Evolutionary conservation across 2,329 filamentous ascomycete species (phyloP).

Genomic region (Fonsecaea multimorphosa): DNA sequence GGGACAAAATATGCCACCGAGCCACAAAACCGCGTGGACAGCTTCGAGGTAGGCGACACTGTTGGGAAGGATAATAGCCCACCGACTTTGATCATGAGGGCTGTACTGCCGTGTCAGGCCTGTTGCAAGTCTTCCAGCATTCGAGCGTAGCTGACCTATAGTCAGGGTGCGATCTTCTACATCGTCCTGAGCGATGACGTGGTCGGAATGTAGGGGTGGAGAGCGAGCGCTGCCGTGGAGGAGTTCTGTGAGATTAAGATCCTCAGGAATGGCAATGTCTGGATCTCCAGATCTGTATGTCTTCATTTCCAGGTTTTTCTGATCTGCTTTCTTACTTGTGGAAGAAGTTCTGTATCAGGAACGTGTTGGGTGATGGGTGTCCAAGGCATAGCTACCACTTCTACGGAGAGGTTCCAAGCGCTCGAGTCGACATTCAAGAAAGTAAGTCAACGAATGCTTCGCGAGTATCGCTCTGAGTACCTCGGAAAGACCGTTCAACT

Average conservation of each 20-base stretch:
- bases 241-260: conserved; percentile 54
- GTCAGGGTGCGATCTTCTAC: conserved; percentile 53
- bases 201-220: conserved; percentile 45
- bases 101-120: conserved; percentile 47
- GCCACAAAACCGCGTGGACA: conserved; percentile 24
- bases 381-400: neutral
- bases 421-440: neutral
- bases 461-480: neutral
- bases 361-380: neutral
- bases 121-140: conserved; percentile 51
- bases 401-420: neutral
- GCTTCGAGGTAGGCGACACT: conserved; percentile 55
- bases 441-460: neutral
- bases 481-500: neutral
- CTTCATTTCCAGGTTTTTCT: conserved; percentile 3
- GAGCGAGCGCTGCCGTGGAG: conserved; percentile 47
- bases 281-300: conserved; percentile 20
- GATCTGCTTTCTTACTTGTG: neutral
- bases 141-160: conserved; percentile 51
- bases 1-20: conserved; percentile 20
- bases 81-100: conserved; percentile 45
- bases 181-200: conserved; percentile 51
- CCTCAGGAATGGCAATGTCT: conserved; percentile 43
- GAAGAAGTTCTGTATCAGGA: neutral
- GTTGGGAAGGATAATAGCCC: conserved; percentile 55